Evolutionary conservation across 768 basidiomycete genomes (phyloP), one percentile per base, ranked within the genome.

Genomic region (Podaxis sp.): DNA sequence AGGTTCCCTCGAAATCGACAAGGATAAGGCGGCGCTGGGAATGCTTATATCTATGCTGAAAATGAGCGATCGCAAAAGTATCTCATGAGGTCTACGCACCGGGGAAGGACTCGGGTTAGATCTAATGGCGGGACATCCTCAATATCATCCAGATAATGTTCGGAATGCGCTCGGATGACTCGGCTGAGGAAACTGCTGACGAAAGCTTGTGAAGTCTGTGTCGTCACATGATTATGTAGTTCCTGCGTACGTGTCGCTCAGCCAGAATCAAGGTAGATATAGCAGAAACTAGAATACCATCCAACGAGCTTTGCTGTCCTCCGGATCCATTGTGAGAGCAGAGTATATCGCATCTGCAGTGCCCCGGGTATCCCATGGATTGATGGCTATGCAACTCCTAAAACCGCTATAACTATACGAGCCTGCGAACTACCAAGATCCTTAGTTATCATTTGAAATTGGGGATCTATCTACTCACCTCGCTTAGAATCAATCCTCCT

Each of bases 401-500:
- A 95, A 95, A 13, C 93, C 93, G 52, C 87, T 89, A 69, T 92
- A 93, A 66, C 86, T 89, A 70, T 94, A 94, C 4, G 87, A 87
- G 11, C 93, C 94, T 0, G 93, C 90, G 71, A 95, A 95, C 86
- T 92, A 59, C 8, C 61, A 19, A 55, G 36, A 57, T 52, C 46
- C 11, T 37, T 9, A 63, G 62, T 41, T 55, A 54, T 22, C 17
- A 3, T 22, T n/a, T 47, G 36, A 24, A 29, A 29, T 3, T 7
- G 43, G 13, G 12, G 40, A 55, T 54, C 52, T 7, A 36, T 38
- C 43, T 46, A 73, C 81, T 6, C 51, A 89, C 89, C 79, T 93
- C 92, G 69, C 90, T 92, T 63, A 94, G 71, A 64, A 94, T 87
- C 33, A 94, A 81, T 0, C 90, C 88, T 57, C 91, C 76, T 64